A percentile compares a stretch with the other conserved stretches of the same genome.
Evolutionary conservation across 768 basidiomycete species (phyloP).

Genomic region (Leccinum fibrillosum): DNA sequence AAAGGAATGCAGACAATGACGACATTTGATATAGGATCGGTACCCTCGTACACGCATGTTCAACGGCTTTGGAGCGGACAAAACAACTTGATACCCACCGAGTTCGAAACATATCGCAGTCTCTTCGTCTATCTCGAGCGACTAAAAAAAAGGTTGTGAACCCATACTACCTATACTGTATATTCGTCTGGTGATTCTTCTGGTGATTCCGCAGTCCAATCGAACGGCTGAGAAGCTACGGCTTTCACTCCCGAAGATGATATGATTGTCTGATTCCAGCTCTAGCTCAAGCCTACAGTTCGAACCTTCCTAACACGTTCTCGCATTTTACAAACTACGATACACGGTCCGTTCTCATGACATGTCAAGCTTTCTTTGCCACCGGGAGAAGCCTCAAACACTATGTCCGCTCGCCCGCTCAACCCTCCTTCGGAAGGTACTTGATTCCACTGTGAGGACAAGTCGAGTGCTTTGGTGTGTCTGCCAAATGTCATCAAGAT

Average conservation of each 20-base stretch:
- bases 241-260: not conserved
- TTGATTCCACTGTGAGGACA: slow-evolving; percentile 57
- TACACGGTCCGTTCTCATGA: not conserved
- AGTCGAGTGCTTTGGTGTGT: slow-evolving; percentile 48
- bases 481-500: slow-evolving; percentile 31
- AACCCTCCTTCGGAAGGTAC: slow-evolving; percentile 51
- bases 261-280: no score
- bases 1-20: not conserved
- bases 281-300: not conserved
- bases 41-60: not conserved
- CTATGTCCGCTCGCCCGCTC: not conserved
- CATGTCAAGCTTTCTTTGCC: not conserved
- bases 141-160: no score
- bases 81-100: no score
- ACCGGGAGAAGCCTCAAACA: not conserved
- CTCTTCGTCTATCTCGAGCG: no score
- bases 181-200: no score
- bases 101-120: not conserved
- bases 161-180: not conserved
- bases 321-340: not conserved
- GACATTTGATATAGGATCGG: not conserved
- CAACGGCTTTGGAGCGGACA: not conserved
- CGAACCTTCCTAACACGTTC: not conserved
- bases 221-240: not conserved
- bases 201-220: not conserved